phyloP scores from a whole-genome alignment of 148 eudicot genomes.

The Rhododendron griersonianum region DNA sequence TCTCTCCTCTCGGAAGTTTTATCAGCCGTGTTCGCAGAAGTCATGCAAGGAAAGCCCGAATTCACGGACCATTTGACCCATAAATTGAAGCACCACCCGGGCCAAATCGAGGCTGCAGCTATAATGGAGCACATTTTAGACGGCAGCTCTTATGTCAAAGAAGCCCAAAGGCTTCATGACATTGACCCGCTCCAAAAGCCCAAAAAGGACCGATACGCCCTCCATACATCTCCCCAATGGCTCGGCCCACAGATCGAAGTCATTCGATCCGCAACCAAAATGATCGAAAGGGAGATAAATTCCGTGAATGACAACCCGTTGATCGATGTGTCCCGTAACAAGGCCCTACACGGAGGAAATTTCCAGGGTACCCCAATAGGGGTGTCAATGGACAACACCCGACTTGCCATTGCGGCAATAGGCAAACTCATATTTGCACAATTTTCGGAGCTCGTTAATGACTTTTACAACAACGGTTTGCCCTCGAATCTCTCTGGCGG shows the following conservation, averaged over 20 bases:
- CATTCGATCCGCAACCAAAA: constrained; percentile 30
- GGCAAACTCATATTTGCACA: constrained; percentile 47
- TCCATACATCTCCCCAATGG: constrained; percentile 43
- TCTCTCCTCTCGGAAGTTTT: constrained; percentile 27
- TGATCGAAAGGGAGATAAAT: constrained; percentile 39
- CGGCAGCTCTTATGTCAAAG: constrained; percentile 32
- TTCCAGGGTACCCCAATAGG: constrained; percentile 50
- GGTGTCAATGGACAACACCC: constrained; percentile 40
- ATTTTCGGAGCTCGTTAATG: constrained; percentile 42
- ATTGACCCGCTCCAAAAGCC: constrained; percentile 40
- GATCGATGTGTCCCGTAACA: constrained; percentile 39
- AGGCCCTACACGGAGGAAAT: constrained; percentile 44
- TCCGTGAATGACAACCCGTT: constrained; percentile 44
- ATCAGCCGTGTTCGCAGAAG: constrained; percentile 36
- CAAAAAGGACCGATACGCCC: constrained; percentile 37
- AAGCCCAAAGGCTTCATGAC: constrained; percentile 29
- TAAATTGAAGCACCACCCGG: constrained; percentile 43
- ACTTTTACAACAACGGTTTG: constrained; percentile 43
- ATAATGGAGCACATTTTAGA: constrained; percentile 37
- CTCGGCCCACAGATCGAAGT: constrained; percentile 45
- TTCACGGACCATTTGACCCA: constrained; percentile 43
- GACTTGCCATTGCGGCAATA: constrained; percentile 35
- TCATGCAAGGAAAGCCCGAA: constrained; percentile 16
- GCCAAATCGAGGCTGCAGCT: constrained; percentile 45
- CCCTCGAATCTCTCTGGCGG: constrained; percentile 38